Conservation (phyloP, 192 early-diverging fungal species). For the Gamsiella multidivaricata region DNA sequence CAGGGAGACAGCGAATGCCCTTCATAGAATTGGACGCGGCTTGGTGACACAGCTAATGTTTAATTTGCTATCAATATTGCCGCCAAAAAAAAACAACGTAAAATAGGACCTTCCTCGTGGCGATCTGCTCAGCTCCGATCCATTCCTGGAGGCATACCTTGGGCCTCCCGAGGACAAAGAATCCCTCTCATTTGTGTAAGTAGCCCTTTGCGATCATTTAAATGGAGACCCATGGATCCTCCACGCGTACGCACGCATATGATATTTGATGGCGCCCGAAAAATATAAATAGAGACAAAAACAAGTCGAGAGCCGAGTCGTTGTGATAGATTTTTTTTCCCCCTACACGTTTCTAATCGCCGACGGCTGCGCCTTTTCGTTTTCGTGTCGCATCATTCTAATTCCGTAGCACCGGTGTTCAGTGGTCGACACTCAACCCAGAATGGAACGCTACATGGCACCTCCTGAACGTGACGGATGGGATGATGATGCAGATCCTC, state of each 20-base stretch:
- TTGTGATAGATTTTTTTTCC: too few relatives aligned
- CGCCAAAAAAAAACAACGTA: not conserved
- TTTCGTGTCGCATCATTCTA: not conserved
- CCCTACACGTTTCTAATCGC: too few relatives aligned
- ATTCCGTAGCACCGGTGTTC: conserved; percentile 31
- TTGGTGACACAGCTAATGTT: too few relatives aligned
- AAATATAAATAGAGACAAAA: too few relatives aligned
- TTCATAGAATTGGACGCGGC: too few relatives aligned
- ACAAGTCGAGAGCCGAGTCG: too few relatives aligned
- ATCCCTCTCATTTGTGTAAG: conserved; percentile 31
- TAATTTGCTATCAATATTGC: too few relatives aligned
- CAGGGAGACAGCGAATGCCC: too few relatives aligned
- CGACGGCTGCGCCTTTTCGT: too few relatives aligned
- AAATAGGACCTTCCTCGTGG: conserved; percentile 37
- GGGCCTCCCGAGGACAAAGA: conserved; percentile 18
- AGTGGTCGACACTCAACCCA: conserved; percentile 42
- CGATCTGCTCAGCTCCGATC: conserved; percentile 37
- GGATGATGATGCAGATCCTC: conserved; percentile 2
- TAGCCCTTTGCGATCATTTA: too few relatives aligned
- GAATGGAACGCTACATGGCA: conserved; percentile 39
- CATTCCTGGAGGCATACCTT: conserved; percentile 36
- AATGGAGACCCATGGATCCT: too few relatives aligned
- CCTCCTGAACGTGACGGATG: conserved; percentile 30
- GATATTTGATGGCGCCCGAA: not conserved
- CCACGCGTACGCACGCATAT: too few relatives aligned